phyloP scores from a whole-genome alignment of 1,284 basidiomycete genomes.

The Ganoderma lucidum region DNA sequence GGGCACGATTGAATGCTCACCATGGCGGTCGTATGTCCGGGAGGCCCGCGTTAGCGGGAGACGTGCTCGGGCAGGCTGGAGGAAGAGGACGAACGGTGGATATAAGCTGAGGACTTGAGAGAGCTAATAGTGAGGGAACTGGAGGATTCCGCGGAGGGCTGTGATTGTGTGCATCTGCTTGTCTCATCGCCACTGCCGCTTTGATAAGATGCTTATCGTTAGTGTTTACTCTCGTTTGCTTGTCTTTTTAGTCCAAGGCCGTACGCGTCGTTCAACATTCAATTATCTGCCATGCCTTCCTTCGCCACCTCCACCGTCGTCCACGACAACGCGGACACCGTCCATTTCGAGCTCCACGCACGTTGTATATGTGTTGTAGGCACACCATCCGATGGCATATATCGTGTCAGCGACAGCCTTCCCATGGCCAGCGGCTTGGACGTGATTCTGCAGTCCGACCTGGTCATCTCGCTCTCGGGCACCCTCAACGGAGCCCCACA shows the following conservation, averaged over 20 bases:
- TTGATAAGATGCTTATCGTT: slow-evolving; percentile 32
- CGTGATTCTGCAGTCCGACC: slow-evolving; percentile 57
- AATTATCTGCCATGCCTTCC: slow-evolving; percentile 46
- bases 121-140: slow-evolving; percentile 7
- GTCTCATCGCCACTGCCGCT: slow-evolving; percentile 32
- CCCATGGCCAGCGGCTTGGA: slow-evolving; percentile 53
- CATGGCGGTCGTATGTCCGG: slow-evolving; percentile 36
- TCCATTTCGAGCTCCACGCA: slow-evolving; percentile 44
- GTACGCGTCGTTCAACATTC: slow-evolving; percentile 1
- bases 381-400: slow-evolving; percentile 43
- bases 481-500: slow-evolving; percentile 53
- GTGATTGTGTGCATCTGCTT: slow-evolving; percentile 34
- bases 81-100: slow-evolving; percentile 13
- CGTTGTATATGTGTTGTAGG: slow-evolving; percentile 50
- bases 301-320: slow-evolving; percentile 44
- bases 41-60: slow-evolving; percentile 34
- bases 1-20: slow-evolving; percentile 26
- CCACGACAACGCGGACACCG: slow-evolving; percentile 42
- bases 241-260: slow-evolving; percentile 2
- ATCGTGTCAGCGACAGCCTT: slow-evolving; percentile 47
- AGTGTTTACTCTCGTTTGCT: slow-evolving; percentile 14
- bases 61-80: slow-evolving; percentile 24
- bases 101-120: slow-evolving; percentile 10
- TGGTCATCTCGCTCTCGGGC: slow-evolving; percentile 63
- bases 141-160: slow-evolving; percentile 11